Evolutionary conservation across 805 yeast species (phyloP).

Genomic region (Myxozyma monticola): DNA sequence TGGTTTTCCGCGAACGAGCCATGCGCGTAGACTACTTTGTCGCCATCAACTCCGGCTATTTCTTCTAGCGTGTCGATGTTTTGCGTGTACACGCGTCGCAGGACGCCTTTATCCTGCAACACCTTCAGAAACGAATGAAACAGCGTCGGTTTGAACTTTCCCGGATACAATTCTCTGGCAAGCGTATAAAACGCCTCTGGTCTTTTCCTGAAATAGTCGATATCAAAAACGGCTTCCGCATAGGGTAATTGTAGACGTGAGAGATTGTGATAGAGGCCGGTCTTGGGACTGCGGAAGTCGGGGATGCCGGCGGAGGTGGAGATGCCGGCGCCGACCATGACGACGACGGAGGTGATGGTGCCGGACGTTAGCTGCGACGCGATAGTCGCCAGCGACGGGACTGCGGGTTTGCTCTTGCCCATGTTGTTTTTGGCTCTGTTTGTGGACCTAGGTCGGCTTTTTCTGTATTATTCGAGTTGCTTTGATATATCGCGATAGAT

Average conservation of each 20-base stretch:
- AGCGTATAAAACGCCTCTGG: slow-evolving; percentile 85
- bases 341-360: slow-evolving; percentile 18
- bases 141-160: slow-evolving; percentile 77
- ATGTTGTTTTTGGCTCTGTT: too few relatives aligned
- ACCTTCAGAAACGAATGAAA: slow-evolving; percentile 74
- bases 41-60: slow-evolving; percentile 69
- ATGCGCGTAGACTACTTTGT: slow-evolving; percentile 82
- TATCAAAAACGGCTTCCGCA: slow-evolving; percentile 95
- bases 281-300: slow-evolving; percentile 87
- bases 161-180: slow-evolving; percentile 85
- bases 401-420: too few relatives aligned
- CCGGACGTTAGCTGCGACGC: slow-evolving; percentile 20
- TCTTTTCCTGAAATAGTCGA: slow-evolving; percentile 69
- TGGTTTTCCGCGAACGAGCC: slow-evolving; percentile 87
- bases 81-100: slow-evolving; percentile 81
- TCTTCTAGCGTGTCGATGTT: slow-evolving; percentile 91
- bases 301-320: slow-evolving; percentile 95
- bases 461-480: too few relatives aligned
- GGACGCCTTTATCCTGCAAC: slow-evolving; percentile 60
- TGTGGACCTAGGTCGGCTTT: too few relatives aligned
- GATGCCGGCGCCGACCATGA: slow-evolving; percentile 83
- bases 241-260: slow-evolving; percentile 74
- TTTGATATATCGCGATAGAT: too few relatives aligned
- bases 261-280: slow-evolving; percentile 76
- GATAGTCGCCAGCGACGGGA: too few relatives aligned